phyloP scores from a whole-genome alignment of 192 early-diverging fungal species.

The Podila verticillata region DNA sequence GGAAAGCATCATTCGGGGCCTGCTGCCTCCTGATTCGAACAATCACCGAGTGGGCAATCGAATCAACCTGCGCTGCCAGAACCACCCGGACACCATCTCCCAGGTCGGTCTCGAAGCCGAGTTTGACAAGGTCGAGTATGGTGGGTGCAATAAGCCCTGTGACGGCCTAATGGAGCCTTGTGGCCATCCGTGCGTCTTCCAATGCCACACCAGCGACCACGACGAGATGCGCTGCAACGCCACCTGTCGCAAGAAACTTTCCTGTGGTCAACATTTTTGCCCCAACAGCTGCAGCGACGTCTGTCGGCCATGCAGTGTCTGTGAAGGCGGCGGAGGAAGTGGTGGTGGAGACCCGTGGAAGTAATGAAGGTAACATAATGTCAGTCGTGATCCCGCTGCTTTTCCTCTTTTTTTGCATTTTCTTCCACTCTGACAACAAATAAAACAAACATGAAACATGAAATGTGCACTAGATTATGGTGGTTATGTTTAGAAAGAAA shows the following conservation, averaged over 20 bases:
- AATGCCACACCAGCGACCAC: constrained; percentile 25
- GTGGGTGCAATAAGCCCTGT: constrained; percentile 57
- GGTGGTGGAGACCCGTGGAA: too few relatives aligned
- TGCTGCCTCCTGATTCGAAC: constrained; percentile 21
- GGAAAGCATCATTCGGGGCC: constrained; percentile 52
- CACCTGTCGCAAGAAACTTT: constrained; percentile 20
- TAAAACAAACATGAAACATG: too few relatives aligned
- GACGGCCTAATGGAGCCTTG: constrained; percentile 42
- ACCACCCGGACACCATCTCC: constrained; percentile 47
- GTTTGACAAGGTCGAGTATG: constrained; percentile 55
- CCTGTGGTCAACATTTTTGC: constrained; percentile 29
- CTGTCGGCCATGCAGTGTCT: constrained; percentile 18
- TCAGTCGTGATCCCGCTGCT: too few relatives aligned
- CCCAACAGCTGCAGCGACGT: constrained; percentile 14
- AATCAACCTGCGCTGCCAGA: constrained; percentile 49
- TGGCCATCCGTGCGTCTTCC: constrained; percentile 38
- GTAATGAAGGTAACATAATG: too few relatives aligned
- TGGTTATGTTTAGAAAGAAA: neutral
- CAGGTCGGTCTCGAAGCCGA: constrained; percentile 54
- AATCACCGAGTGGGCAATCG: constrained; percentile 51
- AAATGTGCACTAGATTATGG: too few relatives aligned
- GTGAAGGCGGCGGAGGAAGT: neutral
- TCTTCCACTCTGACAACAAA: too few relatives aligned
- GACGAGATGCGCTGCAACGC: constrained; percentile 20
- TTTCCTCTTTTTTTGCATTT: too few relatives aligned